Base-by-base conservation (phyloP, 1,139 yeast genomes). In the Candida tropicalis region DNA sequence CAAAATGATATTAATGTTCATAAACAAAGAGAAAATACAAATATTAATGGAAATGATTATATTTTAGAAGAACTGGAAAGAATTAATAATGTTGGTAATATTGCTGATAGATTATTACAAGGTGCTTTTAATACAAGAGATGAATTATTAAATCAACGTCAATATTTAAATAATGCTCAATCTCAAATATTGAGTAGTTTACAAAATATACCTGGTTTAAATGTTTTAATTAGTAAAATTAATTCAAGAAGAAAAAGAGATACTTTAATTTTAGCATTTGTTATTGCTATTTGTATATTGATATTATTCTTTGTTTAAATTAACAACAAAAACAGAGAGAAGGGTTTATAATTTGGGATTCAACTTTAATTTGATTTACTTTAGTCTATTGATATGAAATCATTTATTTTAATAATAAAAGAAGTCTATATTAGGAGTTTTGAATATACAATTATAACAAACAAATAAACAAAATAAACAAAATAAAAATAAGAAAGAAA, bases 71-170 rank as follows among this genome's bases (percentile, higher is more conserved):
- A 93, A 63, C 66, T 89, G 12, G 72, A 77, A 28, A 72, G 97
- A 41, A 86, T 86, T 18, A 89, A 87, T 53, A 75, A 75, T 44
- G 83, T 95, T 35, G 84, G 89, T 60, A 74, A 77, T 37, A 71
- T 90, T 49, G 88, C 96, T 6, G 97, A 93, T 58, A 68, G 87
- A 39, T 70, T 93, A 44, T 73, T 93, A 31, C 79, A 81, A 20
- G 95, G 87, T 59, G 99, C 97, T 0, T 85, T 82, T 64, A 87
- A 85, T 53, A 90, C 99, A 0, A 73, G 98, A 49, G 97, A 93
- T 50, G 95, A 87, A 58, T 77, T 93, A 44, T 56, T 77, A 42
- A 73, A 83, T 40, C 99, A 93, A 65, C 73, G 95, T 45, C 77
- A 76, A 35, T 65, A 78, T 11, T 68, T 93, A 42, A 72, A 75